Evolutionary conservation across 306 rosid species (phyloP).

Genomic region (Arachis stenosperma): DNA sequence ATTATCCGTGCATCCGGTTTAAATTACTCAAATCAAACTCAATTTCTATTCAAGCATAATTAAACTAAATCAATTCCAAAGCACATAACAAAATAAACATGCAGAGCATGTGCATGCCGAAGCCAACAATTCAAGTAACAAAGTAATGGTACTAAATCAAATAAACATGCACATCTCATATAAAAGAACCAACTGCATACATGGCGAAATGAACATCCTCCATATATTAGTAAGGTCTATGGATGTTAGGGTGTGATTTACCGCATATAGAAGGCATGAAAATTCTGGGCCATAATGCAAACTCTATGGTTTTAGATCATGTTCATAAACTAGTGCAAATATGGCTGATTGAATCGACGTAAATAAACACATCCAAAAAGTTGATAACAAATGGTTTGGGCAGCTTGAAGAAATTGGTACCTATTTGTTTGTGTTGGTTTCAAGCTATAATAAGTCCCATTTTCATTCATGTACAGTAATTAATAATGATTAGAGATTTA

Average conservation of each 20-base stretch:
- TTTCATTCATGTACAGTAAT: neutral
- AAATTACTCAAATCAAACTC: too few relatives aligned
- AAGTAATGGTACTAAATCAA: too few relatives aligned
- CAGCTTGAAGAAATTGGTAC: conserved; percentile 64
- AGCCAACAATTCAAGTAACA: too few relatives aligned
- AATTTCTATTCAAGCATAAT: too few relatives aligned
- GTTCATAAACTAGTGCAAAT: conserved; percentile 50
- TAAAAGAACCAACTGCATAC: too few relatives aligned
- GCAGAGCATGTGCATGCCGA: too few relatives aligned
- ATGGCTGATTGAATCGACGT: conserved; percentile 51
- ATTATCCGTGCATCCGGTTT: too few relatives aligned
- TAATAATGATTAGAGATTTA: neutral
- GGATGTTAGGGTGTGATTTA: conserved; percentile 37
- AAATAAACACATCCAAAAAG: conserved; percentile 69
- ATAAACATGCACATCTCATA: too few relatives aligned
- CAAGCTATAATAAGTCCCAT: conserved; percentile 9
- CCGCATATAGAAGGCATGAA: conserved; percentile 66
- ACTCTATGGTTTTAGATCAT: conserved; percentile 51
- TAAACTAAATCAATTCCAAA: too few relatives aligned
- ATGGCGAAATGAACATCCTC: too few relatives aligned
- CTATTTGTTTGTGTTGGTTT: conserved; percentile 28
- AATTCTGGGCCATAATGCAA: conserved; percentile 51
- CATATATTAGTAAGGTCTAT: too few relatives aligned
- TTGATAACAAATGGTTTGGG: conserved; percentile 62
- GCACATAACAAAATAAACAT: too few relatives aligned